Evolutionary conservation across 2,329 filamentous ascomycete genomes (phyloP), one percentile per base, ranked within the genome.

Genomic region (Leptosphaerulina australis): DNA sequence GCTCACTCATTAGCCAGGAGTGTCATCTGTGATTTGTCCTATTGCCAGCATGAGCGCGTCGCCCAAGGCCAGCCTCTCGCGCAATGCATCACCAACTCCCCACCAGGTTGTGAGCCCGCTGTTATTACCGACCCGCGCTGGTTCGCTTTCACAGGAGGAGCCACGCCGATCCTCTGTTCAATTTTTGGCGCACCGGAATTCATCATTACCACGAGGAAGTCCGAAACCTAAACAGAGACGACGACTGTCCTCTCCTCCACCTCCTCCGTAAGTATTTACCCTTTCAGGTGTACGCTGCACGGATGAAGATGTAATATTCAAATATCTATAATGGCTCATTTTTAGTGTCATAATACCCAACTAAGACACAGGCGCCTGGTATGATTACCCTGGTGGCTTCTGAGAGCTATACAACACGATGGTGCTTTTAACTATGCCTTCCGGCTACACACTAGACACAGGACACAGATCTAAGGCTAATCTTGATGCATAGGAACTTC

Each of bases 401-500:
- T n/a, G n/a, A n/a, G n/a, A n/a, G n/a, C n/a, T n/a, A n/a, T n/a
- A n/a, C n/a, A n/a, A n/a, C n/a, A n/a, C n/a, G n/a, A n/a, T n/a
- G n/a, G n/a, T n/a, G n/a, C n/a, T n/a, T n/a, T n/a, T n/a, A n/a
- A 49, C 53, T 59, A 54, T 38, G 56, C 56, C 34, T n/a, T n/a
- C n/a, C n/a, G n/a, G n/a, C n/a, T n/a, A n/a, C n/a, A n/a, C n/a
- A n/a, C n/a, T n/a, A n/a, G 26, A 41, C 22, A 29, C 28, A 7
- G 22, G 8, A 8, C 12, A 5, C 9, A 15, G 14, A 44, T n/a
- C 8, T 17, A 8, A 25, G 15, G 34, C 59, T 70, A 33, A 67
- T n/a, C 58, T 55, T 10, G 17, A 11, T 17, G 30, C 28, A 4
- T 55, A 84, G 83, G 47, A 82, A 83, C 46, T 90, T 88, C 69